Evolutionary conservation across 106 monocot species (phyloP), one percentile per base, ranked within the genome.

Genomic region (Triglochin maritima): DNA sequence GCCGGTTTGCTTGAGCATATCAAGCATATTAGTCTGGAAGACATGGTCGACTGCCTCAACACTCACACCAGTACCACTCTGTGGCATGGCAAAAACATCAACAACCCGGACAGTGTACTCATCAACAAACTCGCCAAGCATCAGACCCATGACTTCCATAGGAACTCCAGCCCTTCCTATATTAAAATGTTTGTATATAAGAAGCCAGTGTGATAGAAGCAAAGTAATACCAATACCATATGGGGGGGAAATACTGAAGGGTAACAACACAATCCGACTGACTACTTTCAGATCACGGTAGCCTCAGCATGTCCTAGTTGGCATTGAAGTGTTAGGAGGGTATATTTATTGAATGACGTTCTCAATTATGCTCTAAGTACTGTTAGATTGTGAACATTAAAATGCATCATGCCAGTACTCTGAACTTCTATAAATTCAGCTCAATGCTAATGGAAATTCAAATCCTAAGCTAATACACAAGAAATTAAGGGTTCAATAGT

Each of bases 11-110:
- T 92, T 92, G 73, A 92, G 82, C 87, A 92, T 92, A 57, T 92
- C 92, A 17, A 92, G 87, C 87, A 92, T 92, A 74, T 92, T 92
- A 15, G 87, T 92, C 82, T 92, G 92, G 74, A 92, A 92, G 7
- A 85, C 92, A 57, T 95, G 94, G 64, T 95, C 94, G 14, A 95
- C 94, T 1, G 90, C 94, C 81, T 90, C 94, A 10, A 95, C 87
- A 62, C 87, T 90, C 47, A 95, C 94, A 8, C 94, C 94, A 0
- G 90, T 95, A 4, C 94, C 94, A 65, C 94, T 95, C 81, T 90
- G 90, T 50, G 90, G 94, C 94, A 95, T 95, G 2, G 94, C 90
- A 17, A 95, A 95, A 12, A 95, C 94, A 41, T 95, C 94, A 10
- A 95, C 90, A 7, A 95, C 90, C 3, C 94, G 73, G 10, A 95